phyloP scores from a whole-genome alignment of 2,329 filamentous ascomycete species.

The Fusarium piperis region DNA sequence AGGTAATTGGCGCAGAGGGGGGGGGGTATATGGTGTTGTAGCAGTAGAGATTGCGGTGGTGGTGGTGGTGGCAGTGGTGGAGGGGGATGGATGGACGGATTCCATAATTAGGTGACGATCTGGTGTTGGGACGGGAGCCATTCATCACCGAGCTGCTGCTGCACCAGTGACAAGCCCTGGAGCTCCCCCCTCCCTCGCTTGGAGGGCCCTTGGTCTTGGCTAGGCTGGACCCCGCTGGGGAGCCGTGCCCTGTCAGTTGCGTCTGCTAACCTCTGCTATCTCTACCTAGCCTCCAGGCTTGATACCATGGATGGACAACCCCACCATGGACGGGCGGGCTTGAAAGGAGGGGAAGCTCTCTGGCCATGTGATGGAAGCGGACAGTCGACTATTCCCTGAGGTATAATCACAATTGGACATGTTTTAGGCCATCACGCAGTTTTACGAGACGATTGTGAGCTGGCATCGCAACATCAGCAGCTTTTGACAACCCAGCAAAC shows the following conservation, averaged over 20 bases:
- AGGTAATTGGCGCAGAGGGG: constrained; percentile 10
- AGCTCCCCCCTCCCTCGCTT: constrained; percentile 16
- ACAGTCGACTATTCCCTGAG: not conserved
- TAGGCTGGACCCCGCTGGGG: constrained; percentile 22
- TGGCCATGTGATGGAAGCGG: not conserved
- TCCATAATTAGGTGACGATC: constrained; percentile 28
- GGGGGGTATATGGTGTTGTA: constrained; percentile 14
- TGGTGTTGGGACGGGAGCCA: constrained; percentile 18
- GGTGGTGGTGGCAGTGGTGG: constrained; percentile 2
- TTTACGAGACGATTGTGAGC: not conserved
- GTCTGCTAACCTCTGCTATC: not conserved
- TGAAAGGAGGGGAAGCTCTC: constrained; percentile 16
- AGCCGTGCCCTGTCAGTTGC: constrained; percentile 25
- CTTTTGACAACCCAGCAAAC: not conserved
- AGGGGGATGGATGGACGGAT: constrained; percentile 2
- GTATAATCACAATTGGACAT: not conserved
- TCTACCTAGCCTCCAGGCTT: not conserved
- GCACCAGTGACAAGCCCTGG: constrained; percentile 15
- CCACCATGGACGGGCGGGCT: not conserved
- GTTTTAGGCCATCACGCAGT: not conserved
- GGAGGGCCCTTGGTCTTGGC: constrained; percentile 5
- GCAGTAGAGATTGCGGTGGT: not conserved
- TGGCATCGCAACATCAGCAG: not conserved
- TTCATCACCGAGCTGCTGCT: not conserved
- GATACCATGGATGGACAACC: not conserved